Base-by-base conservation (phyloP, 2,329 filamentous ascomycete species). In the Elsinoe fawcettii region DNA sequence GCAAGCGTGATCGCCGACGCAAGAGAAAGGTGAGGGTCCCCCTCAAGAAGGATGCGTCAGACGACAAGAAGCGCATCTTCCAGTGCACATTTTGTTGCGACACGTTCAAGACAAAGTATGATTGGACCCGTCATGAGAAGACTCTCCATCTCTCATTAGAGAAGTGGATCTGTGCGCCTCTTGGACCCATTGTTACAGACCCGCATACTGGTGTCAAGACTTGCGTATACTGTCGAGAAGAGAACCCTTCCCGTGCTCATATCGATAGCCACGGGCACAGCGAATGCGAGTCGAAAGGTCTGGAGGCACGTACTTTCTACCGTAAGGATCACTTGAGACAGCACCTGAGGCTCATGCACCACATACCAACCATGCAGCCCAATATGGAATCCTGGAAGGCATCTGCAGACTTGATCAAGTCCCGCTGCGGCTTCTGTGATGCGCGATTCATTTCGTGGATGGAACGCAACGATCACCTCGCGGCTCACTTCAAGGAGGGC, bases 301-400 rank as follows among this genome's bases (percentile, higher is more conserved):
- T 77, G 1, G 77, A 81, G 57, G 84, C 88, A 62, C 78, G 82
- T 34, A 83, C 80, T 0, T 84, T 84, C 66, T 83, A 81, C 63
- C 73, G 81, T 23, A 84, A 84, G 66, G 81, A 84, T 63, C 81
- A 84, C 63, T 73, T 84, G 11, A 76, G 80, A 51, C 81, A 84
- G 63, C 81, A 84, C 66, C 68, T 84, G 30, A 75, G 80, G 34
- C 69, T 84, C 55, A 81, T 83, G 74, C 81, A 84, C 64, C 74
- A 75, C 60, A 78, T n/a, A n/a, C n/a, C 77, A 62, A 87, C 86
- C 61, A 76, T 82, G 66, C 73, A 84, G 75, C 63, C 72, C 71
- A 66, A 74, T 71, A 85, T 82, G 85, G 62, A 90, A 79, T 81
- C 80, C 36, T 84, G 81, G 81, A 81, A 80, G 64, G 77, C 77